Base-by-base conservation (phyloP, 176 grass and related monocot species). In the Phragmites australis region DNA sequence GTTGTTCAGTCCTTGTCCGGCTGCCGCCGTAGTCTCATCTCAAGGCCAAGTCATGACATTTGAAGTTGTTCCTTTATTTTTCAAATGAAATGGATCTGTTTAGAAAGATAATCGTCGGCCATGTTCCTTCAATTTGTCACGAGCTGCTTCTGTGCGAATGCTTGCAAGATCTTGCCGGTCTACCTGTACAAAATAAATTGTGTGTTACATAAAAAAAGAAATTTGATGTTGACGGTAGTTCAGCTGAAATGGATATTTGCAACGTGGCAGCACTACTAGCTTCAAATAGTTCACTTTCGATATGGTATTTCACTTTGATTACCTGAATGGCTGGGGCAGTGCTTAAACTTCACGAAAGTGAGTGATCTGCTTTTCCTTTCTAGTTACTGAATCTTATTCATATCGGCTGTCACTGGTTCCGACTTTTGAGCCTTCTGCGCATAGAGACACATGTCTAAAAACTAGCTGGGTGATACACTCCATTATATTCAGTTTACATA, bases 341-440 rank as follows among this genome's bases (percentile, higher is more conserved):
- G 34, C 34, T 37, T 37, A 5, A 37, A 5, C 25, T 34, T 34
- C 18, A 11, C 2, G 16, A 5, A 49, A 56, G 30, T 63, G 66
- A 69, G 29, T 69, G 73, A 69, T 3, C n/a, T 59, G 19, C 41
- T 66, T 55, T 32, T 14, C 26, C 21, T 19, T 37, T 37, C 34
- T 37, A 37, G 34, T 5, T 37, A 37, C 34, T 37, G 1, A 61
- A 26, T 50, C 65, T 60, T 47, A 61, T 47, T 30, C 31, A 21
- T 87, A 48, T 61, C 32, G 16, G 10, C 18, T 31, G 6, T 56
- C n/a, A 3, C 43, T 51, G 42, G 31, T 75, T 69, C n/a, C 31
- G 46, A 52, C 21, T 61, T 68, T 14, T 62, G 23, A 55, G 15
- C 45, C 42, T 81, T 75, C 78, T 81, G 74, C 5, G 34, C 61